Percentiles rank a stretch among this genome's conserved stretches.
These are phyloP conservation scores for Iris macrosiphon DNA, from an alignment of 106 monocot genomes.

Conservation along the genomic window DNA sequence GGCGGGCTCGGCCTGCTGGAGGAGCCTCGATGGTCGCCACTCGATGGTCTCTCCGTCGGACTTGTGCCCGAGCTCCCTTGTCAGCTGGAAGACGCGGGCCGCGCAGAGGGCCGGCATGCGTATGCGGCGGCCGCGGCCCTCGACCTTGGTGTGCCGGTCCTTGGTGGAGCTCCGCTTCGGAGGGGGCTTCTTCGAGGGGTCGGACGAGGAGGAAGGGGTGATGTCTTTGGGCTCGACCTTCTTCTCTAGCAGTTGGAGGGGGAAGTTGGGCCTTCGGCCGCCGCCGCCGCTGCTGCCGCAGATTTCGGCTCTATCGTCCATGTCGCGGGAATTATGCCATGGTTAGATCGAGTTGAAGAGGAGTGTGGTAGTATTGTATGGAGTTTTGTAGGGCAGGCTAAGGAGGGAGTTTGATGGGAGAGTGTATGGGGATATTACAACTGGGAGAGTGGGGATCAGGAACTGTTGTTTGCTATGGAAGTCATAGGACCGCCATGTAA, in stretches of 20 bases:
- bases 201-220: constrained; percentile 4
- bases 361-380: background rate
- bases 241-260: constrained; percentile 75
- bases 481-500: no score
- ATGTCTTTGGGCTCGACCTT: constrained; percentile 26
- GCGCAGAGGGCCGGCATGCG: constrained; percentile 85
- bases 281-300: constrained; percentile 22
- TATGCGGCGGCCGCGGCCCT: constrained; percentile 75
- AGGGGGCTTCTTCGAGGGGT: constrained; percentile 25
- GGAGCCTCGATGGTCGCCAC: constrained; percentile 74
- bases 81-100: constrained; percentile 78
- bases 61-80: constrained; percentile 84
- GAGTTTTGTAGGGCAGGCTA: background rate
- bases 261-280: constrained; percentile 52
- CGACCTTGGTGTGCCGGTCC: constrained; percentile 85
- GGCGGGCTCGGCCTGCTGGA: constrained; percentile 83
- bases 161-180: constrained; percentile 72
- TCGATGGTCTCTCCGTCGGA: constrained; percentile 90
- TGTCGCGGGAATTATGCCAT: constrained; percentile 19
- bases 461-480: no score
- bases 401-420: background rate
- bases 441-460: no score
- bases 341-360: background rate
- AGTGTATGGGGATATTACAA: no score
- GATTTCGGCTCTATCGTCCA: constrained; percentile 28